Conservation (phyloP, 106 monocot species). For the Posidonia australis region DNA sequence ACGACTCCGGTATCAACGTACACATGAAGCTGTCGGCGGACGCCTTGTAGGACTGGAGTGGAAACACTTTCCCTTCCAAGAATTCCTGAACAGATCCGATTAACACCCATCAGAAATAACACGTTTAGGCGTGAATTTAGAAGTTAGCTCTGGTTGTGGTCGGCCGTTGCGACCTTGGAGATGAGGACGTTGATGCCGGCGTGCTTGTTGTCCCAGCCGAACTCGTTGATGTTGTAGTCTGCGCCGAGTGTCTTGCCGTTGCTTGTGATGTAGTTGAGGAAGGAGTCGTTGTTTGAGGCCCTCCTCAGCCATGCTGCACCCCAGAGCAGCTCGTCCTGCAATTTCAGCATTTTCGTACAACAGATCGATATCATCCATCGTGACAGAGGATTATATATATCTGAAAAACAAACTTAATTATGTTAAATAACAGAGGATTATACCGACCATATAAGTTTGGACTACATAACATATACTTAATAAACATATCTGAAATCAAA, state of each 20-base stretch:
- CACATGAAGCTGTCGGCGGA: conserved; percentile 90
- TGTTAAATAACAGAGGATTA: too few relatives aligned
- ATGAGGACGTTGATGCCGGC: conserved; percentile 83
- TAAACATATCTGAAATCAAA: too few relatives aligned
- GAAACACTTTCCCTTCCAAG: conserved; percentile 45
- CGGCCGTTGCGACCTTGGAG: conserved; percentile 52
- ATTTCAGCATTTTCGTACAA: not conserved
- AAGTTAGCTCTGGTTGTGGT: too few relatives aligned
- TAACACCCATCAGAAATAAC: too few relatives aligned
- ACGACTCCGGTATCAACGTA: conserved; percentile 69
- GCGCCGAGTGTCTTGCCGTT: conserved; percentile 90
- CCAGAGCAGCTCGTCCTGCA: conserved; percentile 72
- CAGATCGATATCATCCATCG: too few relatives aligned
- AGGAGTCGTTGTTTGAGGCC: conserved; percentile 36
- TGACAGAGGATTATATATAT: too few relatives aligned
- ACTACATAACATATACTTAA: too few relatives aligned
- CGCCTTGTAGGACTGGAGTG: conserved; percentile 78
- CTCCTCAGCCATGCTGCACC: conserved; percentile 62
- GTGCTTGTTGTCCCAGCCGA: conserved; percentile 99
- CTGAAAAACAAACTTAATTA: too few relatives aligned
- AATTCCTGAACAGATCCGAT: conserved; percentile 46
- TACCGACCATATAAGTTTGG: too few relatives aligned
- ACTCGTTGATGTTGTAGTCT: conserved; percentile 77
- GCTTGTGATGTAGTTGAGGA: conserved; percentile 22
- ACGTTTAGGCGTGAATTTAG: too few relatives aligned